phyloP scores from a whole-genome alignment of 2,329 filamentous ascomycete species.

The Apiospora pterosperma region DNA sequence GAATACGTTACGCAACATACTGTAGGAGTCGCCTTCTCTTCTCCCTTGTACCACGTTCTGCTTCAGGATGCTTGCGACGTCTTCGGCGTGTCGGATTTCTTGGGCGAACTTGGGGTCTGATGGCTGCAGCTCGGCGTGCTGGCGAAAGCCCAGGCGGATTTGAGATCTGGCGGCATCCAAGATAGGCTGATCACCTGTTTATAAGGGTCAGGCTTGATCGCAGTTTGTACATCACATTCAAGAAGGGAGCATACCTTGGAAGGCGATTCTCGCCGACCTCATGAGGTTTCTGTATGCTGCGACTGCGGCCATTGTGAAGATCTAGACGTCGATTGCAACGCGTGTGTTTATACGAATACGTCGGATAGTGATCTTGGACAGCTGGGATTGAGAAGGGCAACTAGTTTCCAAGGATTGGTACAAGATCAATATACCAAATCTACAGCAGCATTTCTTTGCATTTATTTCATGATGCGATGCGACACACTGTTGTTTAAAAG shows the following conservation, averaged over 20 bases:
- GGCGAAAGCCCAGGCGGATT: conserved; percentile 72
- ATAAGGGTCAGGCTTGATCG: conserved; percentile 1
- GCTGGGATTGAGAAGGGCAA: too few relatives aligned
- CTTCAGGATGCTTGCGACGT: conserved; percentile 74
- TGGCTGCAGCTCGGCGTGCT: conserved; percentile 57
- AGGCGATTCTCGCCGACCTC: conserved; percentile 78
- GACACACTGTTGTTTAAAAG: background rate
- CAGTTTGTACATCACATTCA: background rate
- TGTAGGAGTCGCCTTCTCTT: conserved; percentile 53
- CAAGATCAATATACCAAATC: background rate
- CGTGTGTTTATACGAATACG: background rate
- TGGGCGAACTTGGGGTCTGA: conserved; percentile 56
- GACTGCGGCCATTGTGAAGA: conserved; percentile 47
- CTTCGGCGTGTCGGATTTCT: conserved; percentile 74
- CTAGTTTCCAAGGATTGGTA: background rate
- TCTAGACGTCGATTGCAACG: background rate
- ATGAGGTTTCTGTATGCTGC: conserved; percentile 75
- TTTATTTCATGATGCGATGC: background rate
- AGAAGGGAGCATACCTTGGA: conserved; percentile 61
- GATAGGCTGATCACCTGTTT: conserved; percentile 65
- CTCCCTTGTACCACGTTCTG: conserved; percentile 85
- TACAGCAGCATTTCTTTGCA: background rate
- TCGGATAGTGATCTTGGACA: background rate
- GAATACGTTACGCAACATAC: conserved; percentile 42
- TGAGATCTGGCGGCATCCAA: conserved; percentile 68